A percentile compares a stretch with the other conserved stretches of the same genome.
Evolutionary conservation across 495 filamentous ascomycete species (phyloP).

Genomic region (Neurospora sp.): DNA sequence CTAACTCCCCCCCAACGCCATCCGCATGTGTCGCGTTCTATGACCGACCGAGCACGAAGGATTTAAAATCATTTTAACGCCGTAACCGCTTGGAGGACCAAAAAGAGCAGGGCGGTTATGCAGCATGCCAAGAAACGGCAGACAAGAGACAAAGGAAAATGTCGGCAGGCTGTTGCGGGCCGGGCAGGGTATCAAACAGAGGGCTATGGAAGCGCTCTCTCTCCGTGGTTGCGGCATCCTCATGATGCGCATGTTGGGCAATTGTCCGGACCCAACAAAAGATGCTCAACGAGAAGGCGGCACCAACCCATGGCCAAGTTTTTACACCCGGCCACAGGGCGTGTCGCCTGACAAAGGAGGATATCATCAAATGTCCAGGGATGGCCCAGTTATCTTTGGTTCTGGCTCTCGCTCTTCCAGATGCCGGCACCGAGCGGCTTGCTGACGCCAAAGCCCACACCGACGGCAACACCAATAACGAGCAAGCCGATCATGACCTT

Average conservation of each 20-base stretch:
- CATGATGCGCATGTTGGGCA: background rate
- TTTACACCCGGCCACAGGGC: background rate
- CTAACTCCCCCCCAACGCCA: background rate
- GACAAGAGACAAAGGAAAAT: background rate
- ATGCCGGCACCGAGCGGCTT: conserved; percentile 38
- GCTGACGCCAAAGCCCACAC: conserved; percentile 40
- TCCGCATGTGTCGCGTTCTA: background rate
- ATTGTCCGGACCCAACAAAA: background rate
- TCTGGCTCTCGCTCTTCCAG: conserved; percentile 29
- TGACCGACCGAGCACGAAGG: background rate
- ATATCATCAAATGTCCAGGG: background rate
- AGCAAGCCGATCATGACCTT: conserved; percentile 33
- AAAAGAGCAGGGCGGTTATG: background rate
- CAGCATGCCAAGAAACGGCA: background rate
- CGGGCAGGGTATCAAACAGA: background rate
- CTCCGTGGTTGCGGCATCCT: background rate
- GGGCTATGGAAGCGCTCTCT: background rate
- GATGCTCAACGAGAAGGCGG: background rate
- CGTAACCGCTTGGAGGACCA: background rate
- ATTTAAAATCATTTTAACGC: background rate
- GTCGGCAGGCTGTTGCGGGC: background rate
- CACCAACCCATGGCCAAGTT: background rate
- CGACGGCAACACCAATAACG: conserved; percentile 37
- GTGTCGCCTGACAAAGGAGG: background rate
- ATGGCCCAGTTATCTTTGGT: background rate